These are phyloP conservation scores for Vitellaria paradoxa DNA, from an alignment of 179 eudicot species.

Conservation along the genomic window DNA sequence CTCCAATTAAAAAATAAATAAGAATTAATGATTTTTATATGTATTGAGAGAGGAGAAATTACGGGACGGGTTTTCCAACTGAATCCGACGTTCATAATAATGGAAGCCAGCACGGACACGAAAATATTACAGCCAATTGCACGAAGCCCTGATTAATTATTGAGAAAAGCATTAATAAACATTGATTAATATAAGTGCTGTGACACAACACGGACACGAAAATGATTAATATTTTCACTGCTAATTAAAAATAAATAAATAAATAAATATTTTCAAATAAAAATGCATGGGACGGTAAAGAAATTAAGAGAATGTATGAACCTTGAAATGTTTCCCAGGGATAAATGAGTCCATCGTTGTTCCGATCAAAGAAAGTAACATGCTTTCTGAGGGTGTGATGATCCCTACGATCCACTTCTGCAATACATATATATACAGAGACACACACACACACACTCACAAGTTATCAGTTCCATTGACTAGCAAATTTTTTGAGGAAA, in stretches of 20 bases:
- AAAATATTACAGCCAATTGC: constrained; percentile 38
- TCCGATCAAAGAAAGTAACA: constrained; percentile 30
- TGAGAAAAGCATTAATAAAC: not conserved
- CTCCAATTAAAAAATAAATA: not conserved
- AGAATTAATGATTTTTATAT: not conserved
- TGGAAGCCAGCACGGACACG: constrained; percentile 33
- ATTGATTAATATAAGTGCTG: too few species aligned
- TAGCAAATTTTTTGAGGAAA: not conserved
- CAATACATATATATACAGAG: not conserved
- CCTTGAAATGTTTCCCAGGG: constrained; percentile 32
- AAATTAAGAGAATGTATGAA: not conserved
- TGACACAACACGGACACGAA: too few species aligned
- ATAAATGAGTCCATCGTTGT: constrained; percentile 31
- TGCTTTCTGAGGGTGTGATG: constrained; percentile 23
- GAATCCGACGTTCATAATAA: constrained; percentile 42
- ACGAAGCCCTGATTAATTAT: constrained; percentile 38
- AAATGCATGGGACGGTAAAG: not conserved
- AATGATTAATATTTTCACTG: constrained; percentile 10
- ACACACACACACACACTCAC: not conserved
- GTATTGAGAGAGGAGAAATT: constrained; percentile 13
- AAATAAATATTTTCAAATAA: not conserved
- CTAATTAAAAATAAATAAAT: constrained; percentile 11
- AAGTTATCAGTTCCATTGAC: not conserved
- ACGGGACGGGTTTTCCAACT: constrained; percentile 51
- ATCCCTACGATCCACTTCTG: not conserved